Percentiles rank a stretch among this genome's conserved stretches.
Conservation (phyloP, 75 land plant species). For the Picea sitchensis region DNA sequence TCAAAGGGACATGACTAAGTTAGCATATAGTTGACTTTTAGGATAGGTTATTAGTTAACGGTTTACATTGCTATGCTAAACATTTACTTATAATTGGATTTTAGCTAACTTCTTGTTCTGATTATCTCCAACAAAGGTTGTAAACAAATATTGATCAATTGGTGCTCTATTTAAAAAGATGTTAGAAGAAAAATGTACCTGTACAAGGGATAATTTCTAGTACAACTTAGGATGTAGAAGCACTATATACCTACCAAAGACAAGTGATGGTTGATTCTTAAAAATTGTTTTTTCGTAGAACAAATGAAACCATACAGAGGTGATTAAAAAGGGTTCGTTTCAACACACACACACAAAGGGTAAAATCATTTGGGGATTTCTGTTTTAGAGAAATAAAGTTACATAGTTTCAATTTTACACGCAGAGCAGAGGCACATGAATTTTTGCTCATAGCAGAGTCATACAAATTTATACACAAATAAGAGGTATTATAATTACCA, state of each 20-base stretch:
- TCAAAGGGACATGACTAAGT: no score
- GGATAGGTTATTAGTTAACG: not conserved
- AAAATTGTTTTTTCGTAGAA: not conserved
- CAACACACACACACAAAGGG: no score
- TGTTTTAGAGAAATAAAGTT: no score
- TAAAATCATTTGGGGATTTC: no score
- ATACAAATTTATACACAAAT: no score
- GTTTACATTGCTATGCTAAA: not conserved
- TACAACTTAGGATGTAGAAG: not conserved
- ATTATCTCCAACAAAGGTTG: conserved; percentile 93
- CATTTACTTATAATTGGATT: conserved; percentile 48
- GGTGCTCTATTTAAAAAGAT: conserved; percentile 99
- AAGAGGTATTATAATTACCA: no score
- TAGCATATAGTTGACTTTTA: no score
- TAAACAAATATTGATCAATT: conserved; percentile 64
- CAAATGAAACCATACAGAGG: not conserved
- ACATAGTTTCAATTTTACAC: no score
- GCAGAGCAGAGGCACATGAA: no score
- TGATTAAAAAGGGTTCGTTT: no score
- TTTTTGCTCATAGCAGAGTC: no score
- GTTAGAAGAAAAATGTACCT: conserved; percentile 96
- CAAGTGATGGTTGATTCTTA: not conserved
- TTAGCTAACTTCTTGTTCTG: conserved; percentile 74
- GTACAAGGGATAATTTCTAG: not conserved
- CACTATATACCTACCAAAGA: not conserved